Evolutionary conservation across 805 yeast genomes (phyloP), one percentile per base, ranked within the genome.

Genomic region (Teunomyces gatunensis): DNA sequence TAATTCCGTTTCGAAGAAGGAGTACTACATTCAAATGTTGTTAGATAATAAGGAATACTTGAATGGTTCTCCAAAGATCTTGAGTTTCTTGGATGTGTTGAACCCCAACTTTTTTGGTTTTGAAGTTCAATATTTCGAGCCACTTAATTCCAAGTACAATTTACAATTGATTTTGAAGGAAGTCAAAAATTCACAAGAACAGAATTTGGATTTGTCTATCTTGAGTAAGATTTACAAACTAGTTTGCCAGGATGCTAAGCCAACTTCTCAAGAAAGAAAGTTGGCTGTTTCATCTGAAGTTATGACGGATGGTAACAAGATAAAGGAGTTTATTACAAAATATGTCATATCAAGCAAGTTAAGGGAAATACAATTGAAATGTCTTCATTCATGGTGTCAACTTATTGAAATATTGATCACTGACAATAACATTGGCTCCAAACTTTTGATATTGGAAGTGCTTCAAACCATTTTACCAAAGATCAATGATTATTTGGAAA

Each of bases 381-480:
- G 85, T 48, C 67, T 92, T 25, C 89, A 84, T 58, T 79, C 95
- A 0, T 92, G 98, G 98, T 83, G 84, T 18, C 85, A 84, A 54
- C 64, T 91, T 43, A 83, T 89, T 20, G 89, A 89, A 51, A 81
- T 89, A 3, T 66, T 89, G 39, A 81, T 88, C 4, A 73, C 81
- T 4, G 90, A 84, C 62, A 83, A 81, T 7, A 69, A 69, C n/a
- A 64, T 82, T 47, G 64, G 71, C 5, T 72, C 81, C 0, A 49
- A 53, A 39, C 77, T 80, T 33, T 85, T 92, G 57, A 81, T 89
- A 46, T 66, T 89, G 15, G 95, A 87, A 54, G 80, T 88, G 2
- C 82, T 90, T 52, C 95, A 89, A 55, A 73, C 79, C 3, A 74
- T 89, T 20, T 74, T 89, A 17, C 96, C 96, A 2, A 85, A 82